phyloP scores from a whole-genome alignment of 441 rosid genomes.

The Pelargonium citronellum region DNA sequence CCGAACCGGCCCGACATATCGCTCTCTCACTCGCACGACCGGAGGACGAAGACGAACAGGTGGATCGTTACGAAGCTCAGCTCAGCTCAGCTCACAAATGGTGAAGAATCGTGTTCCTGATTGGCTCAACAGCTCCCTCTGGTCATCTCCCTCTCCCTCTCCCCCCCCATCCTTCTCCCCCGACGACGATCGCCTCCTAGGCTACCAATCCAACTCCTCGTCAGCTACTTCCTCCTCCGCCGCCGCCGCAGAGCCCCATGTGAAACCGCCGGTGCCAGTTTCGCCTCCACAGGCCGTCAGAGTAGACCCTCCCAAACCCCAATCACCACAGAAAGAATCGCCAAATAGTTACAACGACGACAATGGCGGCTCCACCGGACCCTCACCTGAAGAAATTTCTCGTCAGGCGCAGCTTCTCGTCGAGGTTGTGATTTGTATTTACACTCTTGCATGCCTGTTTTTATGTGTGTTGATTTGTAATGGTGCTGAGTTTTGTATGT shows the following conservation, averaged over 20 bases:
- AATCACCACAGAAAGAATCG: conserved; percentile 38
- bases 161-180: conserved; percentile 25
- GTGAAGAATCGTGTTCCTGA: conserved; percentile 86
- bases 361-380: conserved; percentile 30
- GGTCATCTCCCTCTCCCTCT: conserved; percentile 44
- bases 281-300: conserved; percentile 34
- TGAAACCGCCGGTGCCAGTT: conserved; percentile 29
- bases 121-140: conserved; percentile 92
- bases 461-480: not conserved
- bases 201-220: conserved; percentile 24
- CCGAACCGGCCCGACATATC: no score
- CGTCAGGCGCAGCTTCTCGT: conserved; percentile 74
- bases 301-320: conserved; percentile 31
- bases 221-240: conserved; percentile 20
- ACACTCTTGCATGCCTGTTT: no score
- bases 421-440: conserved; percentile 43
- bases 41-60: no score
- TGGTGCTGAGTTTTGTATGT: conserved; percentile 6
- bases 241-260: conserved; percentile 11
- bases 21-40: no score
- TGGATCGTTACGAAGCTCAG: no score
- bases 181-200: conserved; percentile 28
- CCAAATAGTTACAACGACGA: conserved; percentile 25
- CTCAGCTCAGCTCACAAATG: conserved; percentile 28
- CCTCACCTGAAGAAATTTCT: conserved; percentile 62